Evolutionary conservation across 805 yeast species (phyloP).

Genomic region (Diddensiella transvaalensis): DNA sequence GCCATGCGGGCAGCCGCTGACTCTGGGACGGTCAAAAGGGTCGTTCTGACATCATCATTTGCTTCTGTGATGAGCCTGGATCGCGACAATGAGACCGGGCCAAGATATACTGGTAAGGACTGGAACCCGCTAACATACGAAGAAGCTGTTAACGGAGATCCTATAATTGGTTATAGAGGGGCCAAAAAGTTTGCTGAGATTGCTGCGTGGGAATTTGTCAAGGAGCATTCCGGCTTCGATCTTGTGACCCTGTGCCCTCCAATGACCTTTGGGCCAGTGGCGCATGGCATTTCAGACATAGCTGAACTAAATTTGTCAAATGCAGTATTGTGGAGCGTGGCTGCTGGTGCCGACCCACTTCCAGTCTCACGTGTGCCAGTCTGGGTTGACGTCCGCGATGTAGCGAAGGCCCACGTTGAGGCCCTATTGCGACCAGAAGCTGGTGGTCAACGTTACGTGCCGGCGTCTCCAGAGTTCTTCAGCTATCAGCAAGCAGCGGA

Average conservation of each 20-base stretch:
- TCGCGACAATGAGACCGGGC: constrained; percentile 37
- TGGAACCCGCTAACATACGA: constrained; percentile 39
- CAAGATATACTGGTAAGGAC: constrained; percentile 26
- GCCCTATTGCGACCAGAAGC: constrained; percentile 41
- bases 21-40: constrained; percentile 38
- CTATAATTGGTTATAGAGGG: constrained; percentile 29
- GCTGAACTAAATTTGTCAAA: constrained; percentile 12
- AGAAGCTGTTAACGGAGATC: constrained; percentile 20
- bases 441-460: constrained; percentile 19
- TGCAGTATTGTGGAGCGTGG: constrained; percentile 5
- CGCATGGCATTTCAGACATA: constrained; percentile 29
- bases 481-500: constrained; percentile 18
- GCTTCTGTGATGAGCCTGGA: constrained; percentile 26
- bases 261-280: constrained; percentile 34
- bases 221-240: constrained; percentile 25
- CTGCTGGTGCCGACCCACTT: neutral
- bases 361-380: constrained; percentile 10
- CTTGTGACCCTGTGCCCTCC: constrained; percentile 32
- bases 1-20: constrained; percentile 39
- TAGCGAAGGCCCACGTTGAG: constrained; percentile 52
- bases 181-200: constrained; percentile 55
- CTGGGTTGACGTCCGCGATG: constrained; percentile 59
- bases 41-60: constrained; percentile 48
- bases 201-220: constrained; percentile 50
- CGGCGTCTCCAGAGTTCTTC: constrained; percentile 24